These are phyloP conservation scores for Backusella westeae DNA, from an alignment of 192 early-diverging fungal genomes.

Conservation along the genomic window DNA sequence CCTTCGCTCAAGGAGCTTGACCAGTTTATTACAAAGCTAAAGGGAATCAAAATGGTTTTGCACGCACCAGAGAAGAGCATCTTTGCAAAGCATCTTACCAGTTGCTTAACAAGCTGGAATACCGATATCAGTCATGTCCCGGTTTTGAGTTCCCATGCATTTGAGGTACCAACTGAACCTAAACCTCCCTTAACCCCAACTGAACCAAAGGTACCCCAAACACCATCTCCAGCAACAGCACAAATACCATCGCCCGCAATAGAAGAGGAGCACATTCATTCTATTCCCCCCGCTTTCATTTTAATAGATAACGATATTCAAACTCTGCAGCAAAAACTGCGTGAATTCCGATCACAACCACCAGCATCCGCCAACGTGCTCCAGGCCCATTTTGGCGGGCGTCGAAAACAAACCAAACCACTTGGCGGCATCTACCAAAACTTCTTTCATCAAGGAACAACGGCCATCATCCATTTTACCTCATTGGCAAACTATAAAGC, in stretches of 20 bases:
- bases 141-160: not conserved
- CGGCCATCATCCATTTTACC: conserved; percentile 57
- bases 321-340: conserved; percentile 45
- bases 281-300: conserved; percentile 46
- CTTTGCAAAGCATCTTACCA: conserved; percentile 52
- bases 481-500: conserved; percentile 51
- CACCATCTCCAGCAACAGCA: not conserved
- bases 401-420: conserved; percentile 17
- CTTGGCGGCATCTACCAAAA: conserved; percentile 7
- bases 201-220: not conserved
- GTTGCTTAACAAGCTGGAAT: conserved; percentile 52
- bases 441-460: conserved; percentile 37
- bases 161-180: not conserved
- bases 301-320: conserved; percentile 59
- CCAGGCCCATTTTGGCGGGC: conserved; percentile 9
- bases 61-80: conserved; percentile 48
- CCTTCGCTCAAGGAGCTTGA: conserved; percentile 49
- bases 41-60: conserved; percentile 45
- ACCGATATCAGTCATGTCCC: conserved; percentile 48
- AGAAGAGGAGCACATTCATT: conserved; percentile 33
- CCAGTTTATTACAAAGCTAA: conserved; percentile 38
- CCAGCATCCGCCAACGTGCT: conserved; percentile 13
- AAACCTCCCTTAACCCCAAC: not conserved
- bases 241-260: conserved; percentile 25
- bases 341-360: conserved; percentile 33